A percentile compares a stretch with the other conserved stretches of the same genome.
These are phyloP conservation scores for Crotalaria pallida DNA, from an alignment of 306 rosid species.

Conservation along the genomic window DNA sequence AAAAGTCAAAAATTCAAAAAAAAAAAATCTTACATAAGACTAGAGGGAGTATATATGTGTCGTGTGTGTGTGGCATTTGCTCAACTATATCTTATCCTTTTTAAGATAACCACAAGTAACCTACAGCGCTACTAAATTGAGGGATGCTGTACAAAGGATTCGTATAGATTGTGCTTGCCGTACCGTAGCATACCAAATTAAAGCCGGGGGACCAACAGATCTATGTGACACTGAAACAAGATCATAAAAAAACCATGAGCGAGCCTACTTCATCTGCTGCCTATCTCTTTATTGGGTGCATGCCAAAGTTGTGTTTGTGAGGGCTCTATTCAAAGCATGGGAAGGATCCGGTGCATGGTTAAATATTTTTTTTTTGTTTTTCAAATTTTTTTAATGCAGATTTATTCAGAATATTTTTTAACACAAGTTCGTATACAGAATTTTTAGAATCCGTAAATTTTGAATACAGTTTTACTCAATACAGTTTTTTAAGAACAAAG, in stretches of 20 bases:
- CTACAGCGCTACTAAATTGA: background rate
- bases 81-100: background rate
- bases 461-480: too few species aligned
- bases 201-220: slow-evolving; percentile 50
- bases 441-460: too few species aligned
- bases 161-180: background rate
- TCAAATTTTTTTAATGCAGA: too few species aligned
- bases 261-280: too few species aligned
- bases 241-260: slow-evolving; percentile 25
- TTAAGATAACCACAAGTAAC: background rate
- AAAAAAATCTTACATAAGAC: too few species aligned
- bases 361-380: too few species aligned
- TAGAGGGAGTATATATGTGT: too few species aligned
- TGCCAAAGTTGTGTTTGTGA: background rate
- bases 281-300: background rate
- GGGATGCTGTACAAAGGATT: slow-evolving; percentile 15
- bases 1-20: too few species aligned
- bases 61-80: background rate
- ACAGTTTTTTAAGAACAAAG: too few species aligned
- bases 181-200: slow-evolving; percentile 31
- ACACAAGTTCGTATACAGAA: too few species aligned
- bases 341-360: too few species aligned
- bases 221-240: slow-evolving; percentile 18
- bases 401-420: too few species aligned
- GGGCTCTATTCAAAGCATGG: background rate